Percentiles rank a stretch among this genome's conserved stretches.
phyloP scores from a whole-genome alignment of 768 basidiomycete species.

The Termitomyces sp. region DNA sequence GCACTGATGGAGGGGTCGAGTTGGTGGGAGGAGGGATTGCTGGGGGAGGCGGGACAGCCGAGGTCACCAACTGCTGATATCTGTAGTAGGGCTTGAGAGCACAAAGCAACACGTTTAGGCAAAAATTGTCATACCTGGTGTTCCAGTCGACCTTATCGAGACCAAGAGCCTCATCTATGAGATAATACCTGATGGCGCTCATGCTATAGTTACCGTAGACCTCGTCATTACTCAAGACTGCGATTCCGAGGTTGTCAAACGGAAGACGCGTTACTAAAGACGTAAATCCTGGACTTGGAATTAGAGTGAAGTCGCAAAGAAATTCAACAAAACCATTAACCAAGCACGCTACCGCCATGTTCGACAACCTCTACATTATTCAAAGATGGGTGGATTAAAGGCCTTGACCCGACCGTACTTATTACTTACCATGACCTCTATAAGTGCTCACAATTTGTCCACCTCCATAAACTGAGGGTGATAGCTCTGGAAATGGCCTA shows the following conservation, averaged over 20 bases:
- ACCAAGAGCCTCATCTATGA: constrained; percentile 24
- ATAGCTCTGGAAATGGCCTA: constrained; percentile 23
- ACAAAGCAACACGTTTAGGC: not conserved
- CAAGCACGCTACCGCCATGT: constrained; percentile 11
- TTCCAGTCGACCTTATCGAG: constrained; percentile 26
- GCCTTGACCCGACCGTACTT: too few relatives aligned
- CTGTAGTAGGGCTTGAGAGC: not conserved
- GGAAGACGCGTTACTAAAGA: constrained; percentile 24
- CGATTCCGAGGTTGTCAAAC: constrained; percentile 23
- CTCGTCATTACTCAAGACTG: constrained; percentile 28
- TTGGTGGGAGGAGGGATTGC: constrained; percentile 17
- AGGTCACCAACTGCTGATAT: not conserved
- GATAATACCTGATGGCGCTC: constrained; percentile 22
- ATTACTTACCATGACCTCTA: constrained; percentile 13
- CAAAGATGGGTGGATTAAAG: too few relatives aligned
- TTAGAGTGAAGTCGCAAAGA: not conserved
- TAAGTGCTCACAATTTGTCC: constrained; percentile 24
- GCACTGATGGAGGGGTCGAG: constrained; percentile 13
- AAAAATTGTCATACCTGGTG: constrained; percentile 13
- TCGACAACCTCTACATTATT: constrained; percentile 14
- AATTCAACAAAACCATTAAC: not conserved
- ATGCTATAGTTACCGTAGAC: constrained; percentile 19
- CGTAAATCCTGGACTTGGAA: constrained; percentile 18
- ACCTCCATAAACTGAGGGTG: constrained; percentile 25
- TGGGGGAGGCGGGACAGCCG: not conserved